Conservation (phyloP, 805 yeast species). For the Candida maltosa region DNA sequence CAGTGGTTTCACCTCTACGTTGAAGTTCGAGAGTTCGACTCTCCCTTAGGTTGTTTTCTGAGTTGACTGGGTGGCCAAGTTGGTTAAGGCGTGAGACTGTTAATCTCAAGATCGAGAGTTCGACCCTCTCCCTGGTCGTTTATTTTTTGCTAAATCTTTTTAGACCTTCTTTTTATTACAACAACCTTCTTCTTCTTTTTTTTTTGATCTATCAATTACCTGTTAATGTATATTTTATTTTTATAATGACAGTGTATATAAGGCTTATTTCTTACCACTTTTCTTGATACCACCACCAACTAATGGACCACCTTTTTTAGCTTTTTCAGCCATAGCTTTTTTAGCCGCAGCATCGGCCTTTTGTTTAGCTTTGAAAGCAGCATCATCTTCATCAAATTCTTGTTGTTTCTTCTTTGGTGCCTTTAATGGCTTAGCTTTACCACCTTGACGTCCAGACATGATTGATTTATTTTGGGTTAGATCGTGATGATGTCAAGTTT, state of each 20-base stretch:
- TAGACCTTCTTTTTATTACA: neutral
- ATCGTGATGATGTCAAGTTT: neutral
- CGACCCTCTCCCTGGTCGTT: constrained; percentile 25
- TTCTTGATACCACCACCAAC: constrained; percentile 95
- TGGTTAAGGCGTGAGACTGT: constrained; percentile 29
- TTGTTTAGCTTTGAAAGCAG: constrained; percentile 89
- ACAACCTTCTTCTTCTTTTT: neutral
- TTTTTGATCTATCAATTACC: neutral
- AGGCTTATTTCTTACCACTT: constrained; percentile 44
- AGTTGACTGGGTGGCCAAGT: constrained; percentile 29
- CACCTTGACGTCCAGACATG: constrained; percentile 99
- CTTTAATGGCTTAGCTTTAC: constrained; percentile 89
- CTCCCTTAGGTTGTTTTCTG: too few species aligned
- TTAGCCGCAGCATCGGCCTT: constrained; percentile 92
- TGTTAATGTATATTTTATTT: neutral
- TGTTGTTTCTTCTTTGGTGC: constrained; percentile 78
- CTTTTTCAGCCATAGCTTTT: constrained; percentile 85
- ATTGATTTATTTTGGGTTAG: too few species aligned
- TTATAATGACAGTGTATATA: neutral
- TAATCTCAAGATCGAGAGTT: constrained; percentile 28
- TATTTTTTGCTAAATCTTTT: constrained; percentile 11
- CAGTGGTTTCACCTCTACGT: too few species aligned
- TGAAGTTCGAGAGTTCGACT: too few species aligned
- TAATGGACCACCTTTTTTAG: constrained; percentile 86
- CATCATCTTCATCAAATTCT: constrained; percentile 81